Base-by-base conservation (phyloP, 495 filamentous ascomycete species). In the Evansstolkia leycettana region DNA sequence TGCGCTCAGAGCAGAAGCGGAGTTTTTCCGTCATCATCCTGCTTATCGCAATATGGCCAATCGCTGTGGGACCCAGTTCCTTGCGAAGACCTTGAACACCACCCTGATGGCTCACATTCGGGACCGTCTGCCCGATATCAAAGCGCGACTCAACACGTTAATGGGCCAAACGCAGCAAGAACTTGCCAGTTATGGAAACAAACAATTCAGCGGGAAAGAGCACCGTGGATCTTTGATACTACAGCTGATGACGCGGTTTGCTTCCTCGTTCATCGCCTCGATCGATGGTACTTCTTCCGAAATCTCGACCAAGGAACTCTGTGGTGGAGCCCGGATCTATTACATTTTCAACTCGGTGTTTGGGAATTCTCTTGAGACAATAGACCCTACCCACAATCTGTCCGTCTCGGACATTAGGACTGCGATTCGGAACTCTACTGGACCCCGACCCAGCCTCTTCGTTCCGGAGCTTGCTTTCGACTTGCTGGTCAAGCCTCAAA, bases 321-420 rank as follows among this genome's bases (percentile, higher is more conserved):
- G 90, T 49, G 90, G 90, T 45, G 90, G 90, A 39, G 90, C 90
- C 12, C 75, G 90, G 16, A 95, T 99, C 41, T 99, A 99, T 60
- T 99, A 99, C 58, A 96, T 99, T 34, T 99, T 99, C 68, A 99
- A 99, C 57, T 94, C 89, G 26, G 92, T 99, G 10, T 99, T 96
- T 58, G 92, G 90, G 31, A 94, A 92, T 58, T 93, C 89, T 7
- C 64, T 99, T 16, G 92, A 96, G 55, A 81, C 85, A 5, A 93
- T 99, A 41, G 88, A 96, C 47, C 90, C 90, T 5, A 96, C 87
- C 1, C 80, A 78, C 13, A 96, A 96, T 51, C 76, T 99, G 43
- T 90, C 88, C 10, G 82, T 88, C 9, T 77, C 87, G n/a, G 90
- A 99, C 50, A 99, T 99, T 39, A 78, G 92, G 50, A 99, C 92